Evolutionary conservation across 805 yeast genomes (phyloP), one percentile per base, ranked within the genome.

Genomic region (Cyberlindnera suaveolens): DNA sequence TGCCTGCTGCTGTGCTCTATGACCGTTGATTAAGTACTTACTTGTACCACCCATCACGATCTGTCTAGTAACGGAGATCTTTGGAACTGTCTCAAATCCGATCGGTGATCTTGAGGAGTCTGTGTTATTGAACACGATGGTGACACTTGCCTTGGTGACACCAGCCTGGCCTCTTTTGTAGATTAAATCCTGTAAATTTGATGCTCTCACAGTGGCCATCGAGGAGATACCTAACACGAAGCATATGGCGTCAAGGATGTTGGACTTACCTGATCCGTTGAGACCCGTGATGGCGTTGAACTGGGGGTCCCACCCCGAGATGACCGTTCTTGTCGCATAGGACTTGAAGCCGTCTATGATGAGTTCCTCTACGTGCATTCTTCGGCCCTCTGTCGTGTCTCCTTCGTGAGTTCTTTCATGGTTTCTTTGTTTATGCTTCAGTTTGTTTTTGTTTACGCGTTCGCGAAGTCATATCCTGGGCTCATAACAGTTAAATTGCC

Each of bases 121-220:
- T 11, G 75, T 56, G 57, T 93, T 95, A 63, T 91, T 95, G 61
- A 93, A 95, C 1, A 93, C 96, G 41, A 93, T 88, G 0, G 98
- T 90, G 2, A 93, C 99, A 57, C 93, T 82, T 1, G 99, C 99
- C 60, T 88, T 90, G 2, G 97, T 90, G 13, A 91, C 91, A 51
- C 98, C 98, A 0, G 99, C 98, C 62, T 93, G 99, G 11, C 99
- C 99, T 54, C 98, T 78, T 56, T 93, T 93, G 62, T 93, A 93
- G 40, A 93, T 93, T 60, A 93, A 75, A 63, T 93, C 99, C 58
- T 91, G 97, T 34, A 90, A 68, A 58, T 83, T 90, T 6, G 88
- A 82, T 0, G 99, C 99, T 60, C 99, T 74, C 23, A 95, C 96
- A 0, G 96, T 85, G n/a, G 86, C 62, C 93, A 91, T 89, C 11